Evolutionary conservation across 768 basidiomycete species (phyloP).

Genomic region (Boletus insuetus): DNA sequence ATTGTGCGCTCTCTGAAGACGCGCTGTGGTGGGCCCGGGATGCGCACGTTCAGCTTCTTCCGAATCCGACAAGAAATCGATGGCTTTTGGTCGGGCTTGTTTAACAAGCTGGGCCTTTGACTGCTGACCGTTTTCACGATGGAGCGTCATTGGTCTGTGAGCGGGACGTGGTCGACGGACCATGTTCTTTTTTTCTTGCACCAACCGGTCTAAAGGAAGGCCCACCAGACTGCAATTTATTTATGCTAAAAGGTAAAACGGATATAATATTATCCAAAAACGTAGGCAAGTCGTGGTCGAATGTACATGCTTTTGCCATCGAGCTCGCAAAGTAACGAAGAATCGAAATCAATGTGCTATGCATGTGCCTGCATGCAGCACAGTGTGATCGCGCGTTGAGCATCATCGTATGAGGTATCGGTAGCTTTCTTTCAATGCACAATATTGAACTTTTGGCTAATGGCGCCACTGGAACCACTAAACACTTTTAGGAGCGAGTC

Average conservation of each 20-base stretch:
- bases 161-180: conserved; percentile 3
- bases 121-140: background rate
- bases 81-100: conserved; percentile 16
- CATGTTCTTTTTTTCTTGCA: conserved; percentile 4
- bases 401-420: too few relatives aligned
- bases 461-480: conserved; percentile 34
- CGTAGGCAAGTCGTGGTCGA: too few relatives aligned
- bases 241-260: too few relatives aligned
- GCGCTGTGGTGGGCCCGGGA: background rate
- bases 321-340: too few relatives aligned
- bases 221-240: too few relatives aligned
- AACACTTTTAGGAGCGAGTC: conserved; percentile 25
- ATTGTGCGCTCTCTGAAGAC: background rate
- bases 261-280: too few relatives aligned
- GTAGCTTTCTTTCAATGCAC: background rate
- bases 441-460: conserved; percentile 29
- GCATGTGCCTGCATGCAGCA: too few relatives aligned
- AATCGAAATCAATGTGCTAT: too few relatives aligned
- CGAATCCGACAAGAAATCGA: conserved; percentile 16
- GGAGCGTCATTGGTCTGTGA: background rate
- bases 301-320: too few relatives aligned
- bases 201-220: background rate
- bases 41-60: background rate
- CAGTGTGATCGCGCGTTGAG: too few relatives aligned
- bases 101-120: conserved; percentile 6